Base-by-base conservation (phyloP, 2,329 filamentous ascomycete species). In the Botrytis paeoniae region DNA sequence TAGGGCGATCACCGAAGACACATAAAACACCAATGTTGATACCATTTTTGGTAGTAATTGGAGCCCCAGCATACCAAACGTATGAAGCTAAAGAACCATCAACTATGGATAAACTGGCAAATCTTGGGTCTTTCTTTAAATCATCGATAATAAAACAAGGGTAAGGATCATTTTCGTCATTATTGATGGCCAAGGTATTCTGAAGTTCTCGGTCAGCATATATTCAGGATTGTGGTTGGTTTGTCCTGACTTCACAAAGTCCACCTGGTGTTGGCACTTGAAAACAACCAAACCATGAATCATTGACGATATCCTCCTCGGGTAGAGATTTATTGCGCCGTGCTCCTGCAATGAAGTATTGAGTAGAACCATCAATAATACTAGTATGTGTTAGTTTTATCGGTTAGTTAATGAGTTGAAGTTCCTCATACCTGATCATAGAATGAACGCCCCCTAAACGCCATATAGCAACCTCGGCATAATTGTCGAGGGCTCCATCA, bases 1-100 rank as follows among this genome's bases (percentile, higher is more conserved):
- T 59, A 20, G 45, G 48, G 7, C 62, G 63, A 32, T 86, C 85
- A 74, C 90, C 89, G 3, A 89, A 81, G 4, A 91, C 85, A 73
- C 86, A 87, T 71, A 89, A 87, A 35, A 85, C 86, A 32, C 89
- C 89, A 71, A 92, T 87, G 4, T 59, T 72, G 35, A 69, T 41
- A 37, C 68, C 62, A 29, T 71, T 64, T 43, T 63, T 41, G 32
- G 68, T 71, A 25, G 71, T 63, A 16, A 75, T 60, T 20, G 74
- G 74, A 32, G 72, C 73, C 18, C 75, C 74, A n/a, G 64, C 72
- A 51, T 76, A 76, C 61, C 71, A 76, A 51, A 63, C 68, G 51
- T 75, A 74, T 14, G 62, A 68, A 41, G 60, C 62, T 6, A 75
- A 57, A 64, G 65, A 32, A 29, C 68, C 70, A 48, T 62, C 37